Percentiles rank a stretch among this genome's conserved stretches.
Conservation (phyloP, 139 green algal genomes). For the Closterium sp. region DNA sequence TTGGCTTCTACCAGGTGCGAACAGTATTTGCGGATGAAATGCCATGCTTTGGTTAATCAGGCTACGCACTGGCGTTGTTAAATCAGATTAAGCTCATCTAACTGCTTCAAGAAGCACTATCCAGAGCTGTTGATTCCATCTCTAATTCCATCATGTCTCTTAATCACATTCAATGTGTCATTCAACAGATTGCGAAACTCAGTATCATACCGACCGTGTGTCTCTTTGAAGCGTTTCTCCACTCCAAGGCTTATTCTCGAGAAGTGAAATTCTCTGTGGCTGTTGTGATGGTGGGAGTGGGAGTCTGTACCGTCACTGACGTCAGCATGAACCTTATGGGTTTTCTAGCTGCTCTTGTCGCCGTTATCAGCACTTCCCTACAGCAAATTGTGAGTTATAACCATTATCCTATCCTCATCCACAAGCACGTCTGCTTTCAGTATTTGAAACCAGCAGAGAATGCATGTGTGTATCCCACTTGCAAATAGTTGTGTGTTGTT, state of each 20-base stretch:
- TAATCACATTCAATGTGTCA: background rate
- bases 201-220: constrained; percentile 92
- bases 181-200: constrained; percentile 80
- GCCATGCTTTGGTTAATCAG: too few species aligned
- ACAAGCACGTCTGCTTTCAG: too few species aligned
- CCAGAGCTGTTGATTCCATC: too few species aligned
- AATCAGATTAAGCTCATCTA: too few species aligned
- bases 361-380: constrained; percentile 78
- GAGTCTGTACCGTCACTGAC: constrained; percentile 47
- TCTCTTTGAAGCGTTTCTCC: constrained; percentile 74
- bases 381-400: constrained; percentile 76
- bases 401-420: too few species aligned
- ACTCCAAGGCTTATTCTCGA: constrained; percentile 62
- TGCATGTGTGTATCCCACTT: too few species aligned
- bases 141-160: too few species aligned
- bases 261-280: constrained; percentile 76
- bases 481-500: too few species aligned
- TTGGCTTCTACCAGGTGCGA: constrained; percentile 63
- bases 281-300: constrained; percentile 46
- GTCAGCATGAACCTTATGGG: constrained; percentile 53
- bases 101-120: too few species aligned
- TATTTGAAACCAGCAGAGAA: too few species aligned
- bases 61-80: background rate
- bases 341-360: constrained; percentile 73
- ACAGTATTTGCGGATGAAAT: too few species aligned